Evolutionary conservation across 306 rosid species (phyloP), one percentile per base, ranked within the genome.

Genomic region (Inga laurina): DNA sequence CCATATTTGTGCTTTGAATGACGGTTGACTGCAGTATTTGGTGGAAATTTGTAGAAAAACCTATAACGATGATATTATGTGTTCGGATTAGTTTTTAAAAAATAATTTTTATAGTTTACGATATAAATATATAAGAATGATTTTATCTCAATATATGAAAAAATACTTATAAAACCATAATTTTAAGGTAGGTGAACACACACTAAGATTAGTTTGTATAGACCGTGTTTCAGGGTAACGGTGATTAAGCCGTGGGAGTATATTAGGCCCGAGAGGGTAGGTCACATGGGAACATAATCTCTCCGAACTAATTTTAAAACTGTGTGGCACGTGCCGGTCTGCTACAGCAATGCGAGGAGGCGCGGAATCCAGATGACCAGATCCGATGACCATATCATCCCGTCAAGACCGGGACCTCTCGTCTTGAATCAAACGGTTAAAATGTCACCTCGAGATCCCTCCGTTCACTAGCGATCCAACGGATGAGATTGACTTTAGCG

Each of bases 281-380:
- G 86, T 81, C 84, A 48, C 78, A 72, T 65, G 79, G 64, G 15
- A 72, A 75, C 24, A 11, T 44, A 2, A 57, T 12, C 72, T 30
- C 77, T 3, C 46, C 0, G 21, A 27, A 1, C 74, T n/a, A 59
- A 78, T 62, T 48, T 43, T 19, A n/a, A 51, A 41, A 70, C 1
- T 57, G 54, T 74, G 76, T 73, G 82, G 92, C 98, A 93, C 97
- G 95, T 93, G 97, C 94, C 92, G 86, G 78, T 82, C 90, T 72
- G 89, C 51, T 79, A 88, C 85, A 84, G 65, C 79, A 78, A 91
- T 87, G 90, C 70, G 78, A 87, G 89, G 86, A 88, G 88, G 68
- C 85, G 66, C 70, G 65, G 87, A 86, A 84, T 86, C 79, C 30
- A 27, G 1, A 27, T 27, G 30, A 27, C 30, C 79, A 51, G 84